Conservation (phyloP, 2,329 filamentous ascomycete species). For the Sordariomycetes sp. region DNA sequence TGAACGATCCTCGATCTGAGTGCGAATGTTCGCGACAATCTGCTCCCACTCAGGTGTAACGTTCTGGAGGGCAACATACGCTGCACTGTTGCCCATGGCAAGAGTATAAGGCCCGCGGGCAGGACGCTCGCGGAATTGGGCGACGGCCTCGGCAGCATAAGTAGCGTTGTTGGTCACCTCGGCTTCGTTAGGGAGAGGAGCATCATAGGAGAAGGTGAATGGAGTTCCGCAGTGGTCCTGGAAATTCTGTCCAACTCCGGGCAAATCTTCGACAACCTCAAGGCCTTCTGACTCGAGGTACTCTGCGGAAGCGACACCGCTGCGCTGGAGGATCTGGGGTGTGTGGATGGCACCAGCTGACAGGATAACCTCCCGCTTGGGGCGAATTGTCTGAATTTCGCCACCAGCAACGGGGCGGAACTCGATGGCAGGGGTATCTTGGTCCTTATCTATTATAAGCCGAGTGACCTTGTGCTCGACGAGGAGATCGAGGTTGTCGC, state of each 20-base stretch:
- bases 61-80: constrained; percentile 17
- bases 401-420: constrained; percentile 12
- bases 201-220: constrained; percentile 8
- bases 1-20: constrained; percentile 13
- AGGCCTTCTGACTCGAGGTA: constrained; percentile 35
- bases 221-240: constrained; percentile 39
- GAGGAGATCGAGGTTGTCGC: constrained; percentile 14
- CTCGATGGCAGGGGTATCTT: constrained; percentile 8
- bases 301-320: constrained; percentile 33
- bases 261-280: constrained; percentile 31
- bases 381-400: constrained; percentile 8
- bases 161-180: constrained; percentile 16
- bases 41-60: constrained; percentile 11
- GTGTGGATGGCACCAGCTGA: constrained; percentile 39
- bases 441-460: constrained; percentile 10
- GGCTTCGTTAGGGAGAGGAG: constrained; percentile 10
- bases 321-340: constrained; percentile 41
- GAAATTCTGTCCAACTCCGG: constrained; percentile 50
- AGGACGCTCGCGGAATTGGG: constrained; percentile 18
- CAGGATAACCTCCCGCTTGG: constrained; percentile 36
- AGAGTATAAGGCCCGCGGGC: constrained; percentile 26
- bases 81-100: constrained; percentile 18
- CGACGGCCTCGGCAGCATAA: constrained; percentile 19
- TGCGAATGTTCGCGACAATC: constrained; percentile 13
- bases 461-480: constrained; percentile 18